Evolutionary conservation across 257 asterid species (phyloP).

Genomic region (Ballota nigra): DNA sequence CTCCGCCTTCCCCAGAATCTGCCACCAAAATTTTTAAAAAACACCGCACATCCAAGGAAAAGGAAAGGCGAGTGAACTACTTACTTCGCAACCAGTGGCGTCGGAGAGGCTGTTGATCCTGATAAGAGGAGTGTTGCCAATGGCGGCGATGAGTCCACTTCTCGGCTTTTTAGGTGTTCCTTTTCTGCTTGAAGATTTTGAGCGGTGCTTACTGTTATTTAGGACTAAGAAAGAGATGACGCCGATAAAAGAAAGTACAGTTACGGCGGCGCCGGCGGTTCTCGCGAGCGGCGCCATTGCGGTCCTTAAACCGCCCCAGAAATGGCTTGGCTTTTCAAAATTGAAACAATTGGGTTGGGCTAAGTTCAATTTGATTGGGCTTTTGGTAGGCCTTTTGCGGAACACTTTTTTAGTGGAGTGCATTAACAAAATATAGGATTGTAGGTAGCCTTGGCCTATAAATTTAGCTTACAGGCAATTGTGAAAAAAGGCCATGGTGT

Average conservation of each 20-base stretch:
- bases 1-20: constrained; percentile 97
- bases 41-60: background rate
- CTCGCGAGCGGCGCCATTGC: constrained; percentile 51
- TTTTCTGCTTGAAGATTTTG: constrained; percentile 33
- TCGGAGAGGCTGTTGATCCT: constrained; percentile 88
- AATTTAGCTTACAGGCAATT: too few relatives aligned
- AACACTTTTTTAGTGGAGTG: too few relatives aligned
- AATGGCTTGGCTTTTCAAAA: background rate
- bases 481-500: too few relatives aligned
- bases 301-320: constrained; percentile 8
- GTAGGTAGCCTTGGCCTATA: too few relatives aligned
- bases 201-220: constrained; percentile 28
- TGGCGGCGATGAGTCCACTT: constrained; percentile 78
- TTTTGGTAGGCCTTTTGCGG: too few relatives aligned
- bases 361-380: too few relatives aligned
- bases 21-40: constrained; percentile 11
- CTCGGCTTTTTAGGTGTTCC: constrained; percentile 31
- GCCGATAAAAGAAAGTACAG: constrained; percentile 50
- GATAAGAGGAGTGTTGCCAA: constrained; percentile 90
- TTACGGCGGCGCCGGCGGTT: constrained; percentile 54
- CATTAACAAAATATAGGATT: too few relatives aligned
- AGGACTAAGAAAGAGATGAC: constrained; percentile 48
- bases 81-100: constrained; percentile 91
- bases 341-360: constrained; percentile 14
- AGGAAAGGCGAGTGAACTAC: background rate